Base-by-base conservation (phyloP, 2,329 filamentous ascomycete genomes). In the Rutstroemia sp. region DNA sequence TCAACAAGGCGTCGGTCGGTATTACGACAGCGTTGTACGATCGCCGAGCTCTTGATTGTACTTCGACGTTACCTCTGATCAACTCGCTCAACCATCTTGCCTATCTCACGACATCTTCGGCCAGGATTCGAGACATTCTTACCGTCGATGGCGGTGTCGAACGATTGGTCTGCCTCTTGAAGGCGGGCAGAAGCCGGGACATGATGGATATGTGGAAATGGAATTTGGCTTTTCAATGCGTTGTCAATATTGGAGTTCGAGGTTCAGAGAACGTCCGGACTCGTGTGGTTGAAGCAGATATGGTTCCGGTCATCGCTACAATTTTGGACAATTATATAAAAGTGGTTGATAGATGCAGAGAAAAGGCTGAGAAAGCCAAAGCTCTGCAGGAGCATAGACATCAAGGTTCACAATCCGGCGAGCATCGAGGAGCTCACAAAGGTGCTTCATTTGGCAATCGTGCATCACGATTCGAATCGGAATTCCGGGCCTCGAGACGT, bases 131-230 rank as follows among this genome's bases (percentile, higher is more conserved):
- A 67, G 94, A 99, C 71, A 99, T 99, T 61, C 82, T 99, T 63
- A 97, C 92, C 57, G 90, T 99, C 75, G 94, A 99, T 87, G 94
- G 94, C 73, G 94, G 94, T 60, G 94, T 99, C 72, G 94, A 99
- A 76, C 80, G 92, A 63, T 78, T 99, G 65, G 89, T 99, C 70
- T 96, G 91, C 80, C 96, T 99, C 69, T 82, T 99, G 72, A 99
- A 99, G 74, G 90, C 96, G 73, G 94, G 94, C 61, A 82, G 94
- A 70, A 96, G 89, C 75, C 95, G 92, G 73, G 92, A 99, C 71
- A 87, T 96, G 85, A 96, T 97, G 92, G 92, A 96, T 72, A 96
- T 96, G 89, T 99, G 94, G 94, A 97, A 97, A 75, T 99, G 94
- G 94, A 99, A 96, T 69, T 80, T 99, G 61, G 94, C 94, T 53